Percentiles rank a stretch among this genome's conserved stretches.
Evolutionary conservation across 2,329 filamentous ascomycete species (phyloP).

Genomic region (Fusarium dlaminii): DNA sequence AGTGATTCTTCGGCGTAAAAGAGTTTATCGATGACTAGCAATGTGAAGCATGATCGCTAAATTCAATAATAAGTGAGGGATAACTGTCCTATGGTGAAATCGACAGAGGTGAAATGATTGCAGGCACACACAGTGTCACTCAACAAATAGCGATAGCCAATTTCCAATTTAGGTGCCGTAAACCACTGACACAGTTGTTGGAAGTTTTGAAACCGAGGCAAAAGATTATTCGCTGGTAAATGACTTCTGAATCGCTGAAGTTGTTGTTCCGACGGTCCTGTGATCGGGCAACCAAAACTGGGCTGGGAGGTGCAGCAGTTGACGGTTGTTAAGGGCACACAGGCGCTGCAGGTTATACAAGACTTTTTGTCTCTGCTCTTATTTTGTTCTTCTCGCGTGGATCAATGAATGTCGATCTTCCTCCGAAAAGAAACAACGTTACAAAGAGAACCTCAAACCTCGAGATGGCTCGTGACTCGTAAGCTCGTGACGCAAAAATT

Average conservation of each 20-base stretch:
- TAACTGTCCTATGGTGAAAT: not conserved
- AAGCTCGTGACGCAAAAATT: constrained; percentile 38
- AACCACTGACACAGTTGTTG: not conserved
- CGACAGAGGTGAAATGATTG: constrained; percentile 1
- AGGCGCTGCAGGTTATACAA: constrained; percentile 21
- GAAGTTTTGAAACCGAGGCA: not conserved
- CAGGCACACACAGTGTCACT: constrained; percentile 11
- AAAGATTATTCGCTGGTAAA: not conserved
- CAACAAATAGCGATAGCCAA: not conserved
- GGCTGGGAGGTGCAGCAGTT: constrained; percentile 22
- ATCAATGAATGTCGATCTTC: constrained; percentile 9
- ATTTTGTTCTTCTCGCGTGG: constrained; percentile 18
- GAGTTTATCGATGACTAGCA: constrained; percentile 27
- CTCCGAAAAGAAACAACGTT: constrained; percentile 13
- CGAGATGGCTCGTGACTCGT: constrained; percentile 31
- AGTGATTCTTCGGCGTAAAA: constrained; percentile 13
- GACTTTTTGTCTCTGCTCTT: constrained; percentile 4
- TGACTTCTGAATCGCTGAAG: not conserved
- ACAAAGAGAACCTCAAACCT: constrained; percentile 19
- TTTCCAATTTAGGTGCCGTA: constrained; percentile 1
- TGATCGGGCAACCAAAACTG: constrained; percentile 12
- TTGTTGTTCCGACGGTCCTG: not conserved
- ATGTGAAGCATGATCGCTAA: constrained; percentile 38
- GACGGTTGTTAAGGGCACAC: constrained; percentile 14
- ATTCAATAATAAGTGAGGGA: not conserved